Conservation (phyloP, 306 rosid species). For the Inga laurina region DNA sequence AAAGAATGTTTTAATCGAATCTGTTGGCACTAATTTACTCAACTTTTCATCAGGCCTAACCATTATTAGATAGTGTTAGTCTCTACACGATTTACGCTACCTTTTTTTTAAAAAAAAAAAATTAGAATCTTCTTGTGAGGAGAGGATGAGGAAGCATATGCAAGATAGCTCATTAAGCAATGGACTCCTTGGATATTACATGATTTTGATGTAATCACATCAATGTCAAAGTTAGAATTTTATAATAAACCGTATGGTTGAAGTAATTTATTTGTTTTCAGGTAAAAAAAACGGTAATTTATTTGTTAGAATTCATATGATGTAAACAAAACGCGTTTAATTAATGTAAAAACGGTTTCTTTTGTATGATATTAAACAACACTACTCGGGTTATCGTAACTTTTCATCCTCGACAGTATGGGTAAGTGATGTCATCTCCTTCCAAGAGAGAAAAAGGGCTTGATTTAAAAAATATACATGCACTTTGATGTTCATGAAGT, state of each 20-base stretch:
- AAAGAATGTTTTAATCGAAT: background rate
- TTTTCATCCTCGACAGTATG: background rate
- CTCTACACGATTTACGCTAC: too few species aligned
- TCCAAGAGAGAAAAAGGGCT: background rate
- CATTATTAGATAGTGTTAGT: too few species aligned
- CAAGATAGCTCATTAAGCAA: background rate
- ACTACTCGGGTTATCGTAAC: background rate
- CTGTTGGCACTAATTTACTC: background rate
- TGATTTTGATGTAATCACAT: background rate
- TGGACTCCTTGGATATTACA: background rate
- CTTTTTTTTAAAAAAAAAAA: too few species aligned
- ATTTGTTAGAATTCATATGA: background rate
- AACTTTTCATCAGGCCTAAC: background rate
- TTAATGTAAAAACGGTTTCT: background rate
- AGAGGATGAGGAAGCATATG: background rate
- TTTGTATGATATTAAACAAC: background rate
- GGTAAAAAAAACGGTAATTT: background rate
- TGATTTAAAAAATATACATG: background rate
- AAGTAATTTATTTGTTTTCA: background rate
- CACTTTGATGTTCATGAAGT: background rate
- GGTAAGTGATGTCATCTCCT: background rate
- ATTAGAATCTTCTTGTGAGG: too few species aligned
- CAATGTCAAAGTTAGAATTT: background rate
- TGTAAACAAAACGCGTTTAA: background rate
- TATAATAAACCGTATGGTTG: background rate